A percentile compares a stretch with the other conserved stretches of the same genome.
Conservation (phyloP, 345 rosid genomes). For the Noccaea caerulescens region DNA sequence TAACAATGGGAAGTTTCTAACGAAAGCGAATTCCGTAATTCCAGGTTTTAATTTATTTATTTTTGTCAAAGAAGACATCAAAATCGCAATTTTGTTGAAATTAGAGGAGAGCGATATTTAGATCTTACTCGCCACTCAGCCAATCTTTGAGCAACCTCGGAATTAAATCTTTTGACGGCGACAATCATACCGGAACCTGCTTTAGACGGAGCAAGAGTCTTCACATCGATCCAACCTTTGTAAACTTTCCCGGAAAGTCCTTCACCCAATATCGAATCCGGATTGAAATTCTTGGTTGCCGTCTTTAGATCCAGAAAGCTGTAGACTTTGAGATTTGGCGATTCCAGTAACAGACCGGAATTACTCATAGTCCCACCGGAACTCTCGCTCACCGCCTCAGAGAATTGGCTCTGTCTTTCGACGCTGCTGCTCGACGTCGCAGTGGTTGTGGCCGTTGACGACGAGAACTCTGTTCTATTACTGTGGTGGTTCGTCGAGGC, state of each 20-base stretch:
- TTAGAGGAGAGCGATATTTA: not conserved
- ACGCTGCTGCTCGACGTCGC: slow-evolving; percentile 47
- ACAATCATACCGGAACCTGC: slow-evolving; percentile 62
- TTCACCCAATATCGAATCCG: slow-evolving; percentile 71
- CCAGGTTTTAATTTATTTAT: not conserved
- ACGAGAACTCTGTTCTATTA: slow-evolving; percentile 45
- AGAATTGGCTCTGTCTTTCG: slow-evolving; percentile 52
- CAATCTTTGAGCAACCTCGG: slow-evolving; percentile 68
- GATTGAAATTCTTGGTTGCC: slow-evolving; percentile 65
- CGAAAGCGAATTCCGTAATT: no score
- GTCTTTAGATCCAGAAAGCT: slow-evolving; percentile 61
- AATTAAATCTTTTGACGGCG: slow-evolving; percentile 78
- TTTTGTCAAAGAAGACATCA: slow-evolving; percentile 20
- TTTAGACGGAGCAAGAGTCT: slow-evolving; percentile 62
- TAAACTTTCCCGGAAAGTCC: slow-evolving; percentile 86
- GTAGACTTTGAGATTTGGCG: slow-evolving; percentile 57
- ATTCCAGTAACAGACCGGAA: slow-evolving; percentile 41
- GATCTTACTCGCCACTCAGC: slow-evolving; percentile 77
- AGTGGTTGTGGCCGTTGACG: not conserved
- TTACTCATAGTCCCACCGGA: slow-evolving; percentile 31
- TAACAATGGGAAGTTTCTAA: slow-evolving; percentile 1
- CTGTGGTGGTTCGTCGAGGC: slow-evolving; percentile 36
- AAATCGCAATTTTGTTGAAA: slow-evolving; percentile 1
- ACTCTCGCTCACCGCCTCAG: slow-evolving; percentile 49
- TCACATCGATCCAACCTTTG: slow-evolving; percentile 81